Conservation (phyloP, 2,329 filamentous ascomycete species). For the Paraconiothyrium sp. region DNA sequence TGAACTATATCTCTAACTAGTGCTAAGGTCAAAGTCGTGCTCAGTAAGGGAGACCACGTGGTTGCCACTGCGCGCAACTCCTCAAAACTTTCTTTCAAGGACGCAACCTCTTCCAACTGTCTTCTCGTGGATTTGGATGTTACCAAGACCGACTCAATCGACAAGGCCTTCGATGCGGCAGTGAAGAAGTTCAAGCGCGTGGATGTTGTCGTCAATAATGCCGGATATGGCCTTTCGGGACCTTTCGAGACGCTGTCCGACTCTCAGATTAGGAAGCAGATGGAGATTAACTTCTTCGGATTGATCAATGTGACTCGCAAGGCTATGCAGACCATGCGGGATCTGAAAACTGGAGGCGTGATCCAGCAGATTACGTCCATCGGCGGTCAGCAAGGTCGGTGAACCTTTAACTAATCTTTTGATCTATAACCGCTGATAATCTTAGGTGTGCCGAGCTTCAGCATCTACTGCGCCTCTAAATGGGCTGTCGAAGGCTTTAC, state of each 20-base stretch:
- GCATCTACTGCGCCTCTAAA: slow-evolving; percentile 54
- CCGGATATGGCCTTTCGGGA: slow-evolving; percentile 65
- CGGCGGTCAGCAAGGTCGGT: slow-evolving; percentile 18
- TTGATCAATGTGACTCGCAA: slow-evolving; percentile 62
- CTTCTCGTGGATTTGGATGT: slow-evolving; percentile 64
- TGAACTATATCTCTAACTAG: too few relatives aligned
- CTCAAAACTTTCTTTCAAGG: slow-evolving; percentile 53
- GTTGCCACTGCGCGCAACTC: slow-evolving; percentile 58
- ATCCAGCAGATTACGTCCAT: slow-evolving; percentile 29
- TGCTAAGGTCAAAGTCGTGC: slow-evolving; percentile 46
- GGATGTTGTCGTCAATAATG: slow-evolving; percentile 70
- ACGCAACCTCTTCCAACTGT: slow-evolving; percentile 57
- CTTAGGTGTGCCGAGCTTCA: slow-evolving; percentile 49
- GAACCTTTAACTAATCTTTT: neutral
- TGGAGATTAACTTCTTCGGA: slow-evolving; percentile 70
- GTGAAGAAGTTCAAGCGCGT: slow-evolving; percentile 63
- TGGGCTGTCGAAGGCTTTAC: slow-evolving; percentile 61
- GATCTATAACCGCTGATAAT: neutral
- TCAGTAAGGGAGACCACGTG: slow-evolving; percentile 56
- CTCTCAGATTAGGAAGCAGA: slow-evolving; percentile 60
- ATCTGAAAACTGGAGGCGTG: slow-evolving; percentile 27
- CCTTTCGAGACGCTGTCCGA: slow-evolving; percentile 64
- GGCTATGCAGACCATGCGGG: slow-evolving; percentile 48
- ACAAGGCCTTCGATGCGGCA: slow-evolving; percentile 56
- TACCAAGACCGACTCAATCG: slow-evolving; percentile 56